Evolutionary conservation across 1,139 yeast genomes (phyloP).

Genomic region (Hansenula lynferdii): DNA sequence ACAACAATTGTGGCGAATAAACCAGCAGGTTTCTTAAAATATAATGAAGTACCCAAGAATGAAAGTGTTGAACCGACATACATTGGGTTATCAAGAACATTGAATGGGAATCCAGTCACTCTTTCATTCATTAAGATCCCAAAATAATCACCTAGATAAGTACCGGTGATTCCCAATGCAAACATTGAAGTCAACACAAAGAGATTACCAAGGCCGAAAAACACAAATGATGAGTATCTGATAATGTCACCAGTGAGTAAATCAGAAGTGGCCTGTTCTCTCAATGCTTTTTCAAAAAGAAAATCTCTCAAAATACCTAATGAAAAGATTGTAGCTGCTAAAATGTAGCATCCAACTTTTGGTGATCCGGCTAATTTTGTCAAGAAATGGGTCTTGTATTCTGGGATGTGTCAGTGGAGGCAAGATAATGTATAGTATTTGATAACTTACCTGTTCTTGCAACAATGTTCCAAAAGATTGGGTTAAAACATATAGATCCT

Average conservation of each 20-base stretch:
- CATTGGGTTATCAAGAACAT: conserved; percentile 90
- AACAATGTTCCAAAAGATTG: conserved; percentile 90
- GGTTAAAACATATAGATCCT: conserved; percentile 77
- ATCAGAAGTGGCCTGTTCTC: conserved; percentile 46
- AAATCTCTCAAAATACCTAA: conserved; percentile 81
- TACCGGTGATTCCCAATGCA: conserved; percentile 93
- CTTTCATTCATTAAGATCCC: conserved; percentile 90
- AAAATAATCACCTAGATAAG: conserved; percentile 94
- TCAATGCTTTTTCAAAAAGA: conserved; percentile 65
- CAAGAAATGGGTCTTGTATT: conserved; percentile 68
- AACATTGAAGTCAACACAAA: conserved; percentile 85
- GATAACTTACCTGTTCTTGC: conserved; percentile 61
- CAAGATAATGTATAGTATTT: too few relatives aligned
- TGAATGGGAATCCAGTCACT: conserved; percentile 94
- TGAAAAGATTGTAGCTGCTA: conserved; percentile 78
- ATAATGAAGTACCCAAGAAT: conserved; percentile 86
- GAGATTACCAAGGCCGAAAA: conserved; percentile 67
- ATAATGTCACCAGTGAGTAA: conserved; percentile 34
- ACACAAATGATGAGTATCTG: conserved; percentile 39
- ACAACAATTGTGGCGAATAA: conserved; percentile 68
- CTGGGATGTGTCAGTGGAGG: conserved; percentile 29
- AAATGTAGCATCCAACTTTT: conserved; percentile 71
- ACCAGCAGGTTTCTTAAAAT: conserved; percentile 90
- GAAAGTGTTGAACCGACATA: conserved; percentile 88
- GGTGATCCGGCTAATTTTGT: conserved; percentile 72